Percentiles rank a stretch among this genome's conserved stretches.
Evolutionary conservation across 495 filamentous ascomycete species (phyloP).

Genomic region (Cudoniella acicularis): DNA sequence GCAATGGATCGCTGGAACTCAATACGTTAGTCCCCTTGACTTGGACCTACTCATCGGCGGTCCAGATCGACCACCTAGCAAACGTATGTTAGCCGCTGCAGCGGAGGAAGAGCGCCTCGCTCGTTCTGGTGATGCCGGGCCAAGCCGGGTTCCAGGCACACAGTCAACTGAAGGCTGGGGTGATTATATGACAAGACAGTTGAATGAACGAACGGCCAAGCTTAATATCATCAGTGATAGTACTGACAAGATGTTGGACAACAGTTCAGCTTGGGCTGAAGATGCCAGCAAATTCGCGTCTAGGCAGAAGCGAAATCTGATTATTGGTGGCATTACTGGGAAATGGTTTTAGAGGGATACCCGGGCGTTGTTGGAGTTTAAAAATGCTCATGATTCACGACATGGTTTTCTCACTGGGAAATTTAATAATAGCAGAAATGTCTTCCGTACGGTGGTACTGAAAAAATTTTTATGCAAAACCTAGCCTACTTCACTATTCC

Average conservation of each 20-base stretch:
- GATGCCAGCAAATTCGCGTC: slow-evolving; percentile 83
- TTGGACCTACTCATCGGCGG: slow-evolving; percentile 91
- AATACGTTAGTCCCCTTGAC: slow-evolving; percentile 84
- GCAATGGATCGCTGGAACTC: slow-evolving; percentile 94
- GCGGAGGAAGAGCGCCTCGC: slow-evolving; percentile 40
- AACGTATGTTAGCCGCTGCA: slow-evolving; percentile 57
- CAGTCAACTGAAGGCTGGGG: slow-evolving; percentile 49
- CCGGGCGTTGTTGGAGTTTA: too few relatives aligned
- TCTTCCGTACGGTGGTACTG: too few relatives aligned
- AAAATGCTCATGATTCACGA: too few relatives aligned
- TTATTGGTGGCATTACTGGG: slow-evolving; percentile 59
- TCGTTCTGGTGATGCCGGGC: slow-evolving; percentile 43
- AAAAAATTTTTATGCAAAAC: too few relatives aligned
- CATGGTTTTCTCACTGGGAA: too few relatives aligned
- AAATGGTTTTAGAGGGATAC: slow-evolving; percentile 38
- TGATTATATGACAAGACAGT: slow-evolving; percentile 68
- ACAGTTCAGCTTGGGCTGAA: slow-evolving; percentile 74
- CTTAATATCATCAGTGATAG: slow-evolving; percentile 77
- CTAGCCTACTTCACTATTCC: too few relatives aligned
- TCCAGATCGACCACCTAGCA: slow-evolving; percentile 77
- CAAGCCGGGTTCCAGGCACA: slow-evolving; percentile 16
- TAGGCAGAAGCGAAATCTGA: slow-evolving; percentile 77
- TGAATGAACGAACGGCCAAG: slow-evolving; percentile 87
- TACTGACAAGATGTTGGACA: slow-evolving; percentile 75
- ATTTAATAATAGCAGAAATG: too few relatives aligned